Percentiles rank a stretch among this genome's conserved stretches.
Conservation (phyloP, 2,329 filamentous ascomycete genomes). For the Diaporthe aspalathi region DNA sequence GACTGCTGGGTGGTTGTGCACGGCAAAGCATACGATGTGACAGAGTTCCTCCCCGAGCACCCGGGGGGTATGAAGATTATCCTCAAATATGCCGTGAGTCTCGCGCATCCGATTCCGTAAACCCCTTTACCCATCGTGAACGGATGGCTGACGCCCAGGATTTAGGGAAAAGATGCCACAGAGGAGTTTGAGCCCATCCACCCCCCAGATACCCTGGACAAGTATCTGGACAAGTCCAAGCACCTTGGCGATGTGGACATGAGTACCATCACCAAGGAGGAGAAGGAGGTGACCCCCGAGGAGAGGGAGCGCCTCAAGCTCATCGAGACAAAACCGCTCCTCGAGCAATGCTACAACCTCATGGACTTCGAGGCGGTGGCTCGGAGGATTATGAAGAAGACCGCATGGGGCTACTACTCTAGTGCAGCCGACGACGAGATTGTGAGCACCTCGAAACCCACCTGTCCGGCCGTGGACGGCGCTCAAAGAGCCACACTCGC, state of each 20-base stretch:
- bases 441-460: slow-evolving; percentile 57
- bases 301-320: slow-evolving; percentile 76
- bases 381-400: slow-evolving; percentile 91
- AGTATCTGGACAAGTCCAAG: slow-evolving; percentile 86
- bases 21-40: slow-evolving; percentile 89
- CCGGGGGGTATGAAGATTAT: slow-evolving; percentile 93
- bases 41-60: slow-evolving; percentile 91
- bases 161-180: slow-evolving; percentile 86
- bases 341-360: slow-evolving; percentile 92
- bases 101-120: no score
- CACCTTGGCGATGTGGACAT: slow-evolving; percentile 93
- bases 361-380: slow-evolving; percentile 97
- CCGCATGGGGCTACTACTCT: slow-evolving; percentile 97
- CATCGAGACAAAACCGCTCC: slow-evolving; percentile 78
- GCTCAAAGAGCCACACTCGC: no score
- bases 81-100: slow-evolving; percentile 83
- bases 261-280: slow-evolving; percentile 74
- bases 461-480: background rate
- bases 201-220: slow-evolving; percentile 87
- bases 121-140: no score
- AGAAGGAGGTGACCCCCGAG: slow-evolving; percentile 72
- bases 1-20: slow-evolving; percentile 95
- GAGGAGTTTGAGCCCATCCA: slow-evolving; percentile 91
- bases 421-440: slow-evolving; percentile 92
- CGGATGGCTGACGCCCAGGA: background rate